Base-by-base conservation (phyloP, 495 filamentous ascomycete genomes). In the Platismatia glauca region DNA sequence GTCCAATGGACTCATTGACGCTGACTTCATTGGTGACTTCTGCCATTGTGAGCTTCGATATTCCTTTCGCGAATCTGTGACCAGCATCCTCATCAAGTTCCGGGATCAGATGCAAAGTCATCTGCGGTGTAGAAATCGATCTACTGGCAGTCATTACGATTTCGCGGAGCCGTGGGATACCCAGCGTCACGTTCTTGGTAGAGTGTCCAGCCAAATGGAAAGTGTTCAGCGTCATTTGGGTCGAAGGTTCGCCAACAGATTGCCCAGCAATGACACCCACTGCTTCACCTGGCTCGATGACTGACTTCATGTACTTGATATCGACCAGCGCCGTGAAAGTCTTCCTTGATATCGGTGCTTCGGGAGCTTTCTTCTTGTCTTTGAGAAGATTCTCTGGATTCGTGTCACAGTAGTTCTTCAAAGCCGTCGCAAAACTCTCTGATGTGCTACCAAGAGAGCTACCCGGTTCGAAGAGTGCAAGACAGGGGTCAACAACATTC, bases 121-220 rank as follows among this genome's bases (percentile, higher is more conserved):
- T 99, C 5, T 86, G 83, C 0, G 94, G 94, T 0, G 94, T 99
- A 57, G 88, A 86, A 65, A 97, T 96, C 38, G 83, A 79, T 57
- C 83, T 80, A 70, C 89, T 95, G 50, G 93, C 95, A 48, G 94
- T 96, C 95, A 99, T 97, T 57, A 97, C 84, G 72, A 99, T 97
- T 84, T 99, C 94, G 73, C 94, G 82, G 31, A 99, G 81, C 72
- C 94, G 89, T 56, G 94, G 94, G 71, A 99, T 97, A 89, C 94
- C 94, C 29, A 97, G 82, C 6, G 94, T 99, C 69, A 99, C 94
- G 81, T 99, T 99, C 82, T 96, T 97, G 24, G 95, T 86, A 29
- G 92, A 89, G 80, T 97, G 95, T 72, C 94, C 94, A 70, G 94
- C 94, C 82, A 99, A 90, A 82, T 99, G 94, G 85, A 98, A 98